Evolutionary conservation across 2,329 filamentous ascomycete genomes (phyloP), one percentile per base, ranked within the genome.

Genomic region (Monilinia vaccinii-corymbosi): DNA sequence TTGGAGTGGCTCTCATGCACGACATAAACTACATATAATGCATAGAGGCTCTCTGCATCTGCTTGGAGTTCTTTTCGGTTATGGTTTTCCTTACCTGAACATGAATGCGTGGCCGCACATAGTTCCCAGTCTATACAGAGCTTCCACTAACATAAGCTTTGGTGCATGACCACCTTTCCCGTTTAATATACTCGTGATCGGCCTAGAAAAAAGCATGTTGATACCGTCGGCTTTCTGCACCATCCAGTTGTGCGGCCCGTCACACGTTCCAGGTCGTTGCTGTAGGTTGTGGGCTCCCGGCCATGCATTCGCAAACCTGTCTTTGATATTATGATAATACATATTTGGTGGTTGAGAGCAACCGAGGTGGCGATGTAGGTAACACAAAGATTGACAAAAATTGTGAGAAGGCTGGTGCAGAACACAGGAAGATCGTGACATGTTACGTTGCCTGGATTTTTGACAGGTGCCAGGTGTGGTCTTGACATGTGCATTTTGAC

Each of bases 401-500:
- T 32, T 23, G 31, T 59, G 49, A n/a, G 23, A 40, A 40, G 31
- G 42, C 32, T 55, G 32, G 18, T 11, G 13, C 14, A 46, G 21
- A 25, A 53, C 34, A 55, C 18, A 42, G 47, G 25, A 42, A 53
- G 40, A 47, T 28, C 4, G 49, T 55, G n/a, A 16, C 23, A 60
- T 47, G 57, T 59, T 59, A 59, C 40, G 34, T 47, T 10, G 16
- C 46, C 57, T 60, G 23, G 42, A 14, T 60, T 60, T 55, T 36
- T 60, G 57, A 53, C 48, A 60, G 49, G 42, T 60, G 49, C 23
- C 48, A 60, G 49, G 32, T 60, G 57, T 31, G 21, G 32, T 32
- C 38, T 55, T 55, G 57, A 60, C 57, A 55, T 44, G 57, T 60
- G 49, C 57, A 60, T 55, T 55, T 60, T 48, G 57, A 55, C 49